Percentiles rank a stretch among this genome's conserved stretches.
phyloP scores from a whole-genome alignment of 2,329 filamentous ascomycete genomes.

The Ophiostoma perfectum region DNA sequence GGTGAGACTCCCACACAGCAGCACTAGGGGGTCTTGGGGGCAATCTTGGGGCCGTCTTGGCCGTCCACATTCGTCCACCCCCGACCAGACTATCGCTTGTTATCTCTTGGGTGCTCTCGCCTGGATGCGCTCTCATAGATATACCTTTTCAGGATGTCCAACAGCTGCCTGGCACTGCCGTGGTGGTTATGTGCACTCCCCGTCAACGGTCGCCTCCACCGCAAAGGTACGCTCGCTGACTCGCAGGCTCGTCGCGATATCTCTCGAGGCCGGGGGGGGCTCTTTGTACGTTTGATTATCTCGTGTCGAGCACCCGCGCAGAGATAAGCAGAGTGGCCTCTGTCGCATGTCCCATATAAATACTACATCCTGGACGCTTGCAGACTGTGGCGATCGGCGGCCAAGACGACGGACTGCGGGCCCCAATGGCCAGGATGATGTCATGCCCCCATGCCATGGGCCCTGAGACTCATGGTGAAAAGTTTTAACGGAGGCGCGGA shows the following conservation, averaged over 20 bases:
- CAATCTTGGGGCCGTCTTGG: conserved; percentile 6
- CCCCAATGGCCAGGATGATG: neutral
- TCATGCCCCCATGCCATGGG: conserved; percentile 12
- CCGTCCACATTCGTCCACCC: neutral
- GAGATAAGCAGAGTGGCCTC: neutral
- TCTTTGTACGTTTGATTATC: neutral
- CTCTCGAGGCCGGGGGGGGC: neutral
- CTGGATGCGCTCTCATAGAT: neutral
- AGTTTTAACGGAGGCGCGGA: conserved; percentile 13
- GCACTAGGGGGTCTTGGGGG: neutral
- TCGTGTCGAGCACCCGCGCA: neutral
- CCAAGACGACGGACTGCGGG: conserved; percentile 10
- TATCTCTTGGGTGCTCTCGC: neutral
- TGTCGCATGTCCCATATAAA: neutral
- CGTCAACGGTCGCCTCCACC: no score
- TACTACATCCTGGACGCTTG: neutral
- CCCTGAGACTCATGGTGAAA: neutral
- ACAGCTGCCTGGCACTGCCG: neutral
- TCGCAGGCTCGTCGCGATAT: neutral
- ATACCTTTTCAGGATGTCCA: neutral
- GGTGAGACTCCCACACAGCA: conserved; percentile 1
- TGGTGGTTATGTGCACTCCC: neutral
- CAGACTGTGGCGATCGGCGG: conserved; percentile 3
- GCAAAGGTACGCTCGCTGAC: neutral
- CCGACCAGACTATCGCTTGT: conserved; percentile 8